phyloP scores from a whole-genome alignment of 2,329 filamentous ascomycete genomes.

The Cadophora malorum region DNA sequence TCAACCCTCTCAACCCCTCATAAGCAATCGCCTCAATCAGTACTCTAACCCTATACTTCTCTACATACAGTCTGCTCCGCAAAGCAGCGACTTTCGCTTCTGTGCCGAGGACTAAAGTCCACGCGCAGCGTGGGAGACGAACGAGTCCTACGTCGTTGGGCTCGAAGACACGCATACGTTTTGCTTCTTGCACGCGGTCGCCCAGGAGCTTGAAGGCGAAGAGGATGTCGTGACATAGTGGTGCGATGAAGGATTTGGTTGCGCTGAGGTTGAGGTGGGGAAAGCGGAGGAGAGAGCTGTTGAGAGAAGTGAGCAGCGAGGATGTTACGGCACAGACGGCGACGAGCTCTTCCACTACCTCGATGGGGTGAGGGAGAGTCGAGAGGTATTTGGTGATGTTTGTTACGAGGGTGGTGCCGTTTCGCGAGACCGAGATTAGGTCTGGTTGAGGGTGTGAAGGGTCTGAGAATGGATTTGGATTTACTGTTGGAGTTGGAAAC shows the following conservation, averaged over 20 bases:
- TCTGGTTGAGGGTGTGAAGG: background rate
- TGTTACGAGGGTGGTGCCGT: constrained; percentile 21
- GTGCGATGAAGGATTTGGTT: constrained; percentile 22
- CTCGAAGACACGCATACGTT: constrained; percentile 28
- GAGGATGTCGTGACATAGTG: constrained; percentile 29
- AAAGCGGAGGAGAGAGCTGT: constrained; percentile 21
- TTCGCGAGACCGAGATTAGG: constrained; percentile 18
- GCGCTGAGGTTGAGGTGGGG: constrained; percentile 14
- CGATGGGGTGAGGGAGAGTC: constrained; percentile 33
- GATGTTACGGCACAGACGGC: constrained; percentile 26
- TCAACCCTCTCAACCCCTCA: constrained; percentile 12
- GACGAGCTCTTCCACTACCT: constrained; percentile 30
- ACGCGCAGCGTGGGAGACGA: constrained; percentile 25
- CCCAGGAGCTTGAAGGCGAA: constrained; percentile 23
- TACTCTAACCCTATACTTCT: constrained; percentile 34
- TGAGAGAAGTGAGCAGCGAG: constrained; percentile 25
- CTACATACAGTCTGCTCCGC: constrained; percentile 30
- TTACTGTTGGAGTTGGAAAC: background rate
- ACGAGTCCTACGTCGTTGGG: constrained; percentile 32
- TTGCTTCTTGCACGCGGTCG: constrained; percentile 24
- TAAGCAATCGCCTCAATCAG: constrained; percentile 30
- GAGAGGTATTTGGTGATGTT: constrained; percentile 30
- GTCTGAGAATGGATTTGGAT: constrained; percentile 9
- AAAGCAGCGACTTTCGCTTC: constrained; percentile 23
- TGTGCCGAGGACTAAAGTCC: constrained; percentile 22